Conservation (phyloP, 2,329 filamentous ascomycete genomes). For the Ophiostoma piceae region DNA sequence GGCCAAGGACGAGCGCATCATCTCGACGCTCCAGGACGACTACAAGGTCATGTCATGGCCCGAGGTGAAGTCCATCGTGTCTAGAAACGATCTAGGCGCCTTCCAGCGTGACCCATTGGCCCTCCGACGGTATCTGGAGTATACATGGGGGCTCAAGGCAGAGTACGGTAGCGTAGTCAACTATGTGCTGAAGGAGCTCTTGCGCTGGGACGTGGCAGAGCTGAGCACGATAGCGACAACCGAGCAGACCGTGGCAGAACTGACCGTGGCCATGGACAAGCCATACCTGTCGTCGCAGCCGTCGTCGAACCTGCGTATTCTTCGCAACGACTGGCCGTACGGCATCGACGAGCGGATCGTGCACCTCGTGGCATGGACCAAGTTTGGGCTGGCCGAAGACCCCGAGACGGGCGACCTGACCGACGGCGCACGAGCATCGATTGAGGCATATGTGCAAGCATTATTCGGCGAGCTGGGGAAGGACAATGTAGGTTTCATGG, state of each 20-base stretch:
- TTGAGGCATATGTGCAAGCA: conserved; percentile 64
- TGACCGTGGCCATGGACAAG: not conserved
- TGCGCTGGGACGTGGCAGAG: conserved; percentile 59
- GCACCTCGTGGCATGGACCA: conserved; percentile 89
- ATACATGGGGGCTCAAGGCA: conserved; percentile 56
- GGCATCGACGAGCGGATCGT: conserved; percentile 71
- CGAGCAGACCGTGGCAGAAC: conserved; percentile 39
- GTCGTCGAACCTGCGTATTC: conserved; percentile 39
- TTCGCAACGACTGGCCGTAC: conserved; percentile 94
- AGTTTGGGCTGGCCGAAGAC: conserved; percentile 73
- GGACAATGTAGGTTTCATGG: conserved; percentile 46
- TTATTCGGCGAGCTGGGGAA: conserved; percentile 56
- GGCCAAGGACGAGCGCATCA: conserved; percentile 63
- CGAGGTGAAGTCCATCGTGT: conserved; percentile 58
- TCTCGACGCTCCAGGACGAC: conserved; percentile 63
- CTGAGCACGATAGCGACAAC: conserved; percentile 16
- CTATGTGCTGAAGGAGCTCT: conserved; percentile 65
- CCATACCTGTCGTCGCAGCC: conserved; percentile 30
- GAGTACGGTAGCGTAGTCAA: conserved; percentile 71
- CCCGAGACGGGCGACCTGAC: conserved; percentile 61
- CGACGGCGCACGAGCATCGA: conserved; percentile 53
- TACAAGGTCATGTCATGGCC: conserved; percentile 65
- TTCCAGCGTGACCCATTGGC: conserved; percentile 76
- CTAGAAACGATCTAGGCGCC: conserved; percentile 61
- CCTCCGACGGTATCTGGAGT: conserved; percentile 71